Evolutionary conservation across 164 flowering plant species (phyloP), one percentile per base, ranked within the genome.

Genomic region (Berberis thunbergii): DNA sequence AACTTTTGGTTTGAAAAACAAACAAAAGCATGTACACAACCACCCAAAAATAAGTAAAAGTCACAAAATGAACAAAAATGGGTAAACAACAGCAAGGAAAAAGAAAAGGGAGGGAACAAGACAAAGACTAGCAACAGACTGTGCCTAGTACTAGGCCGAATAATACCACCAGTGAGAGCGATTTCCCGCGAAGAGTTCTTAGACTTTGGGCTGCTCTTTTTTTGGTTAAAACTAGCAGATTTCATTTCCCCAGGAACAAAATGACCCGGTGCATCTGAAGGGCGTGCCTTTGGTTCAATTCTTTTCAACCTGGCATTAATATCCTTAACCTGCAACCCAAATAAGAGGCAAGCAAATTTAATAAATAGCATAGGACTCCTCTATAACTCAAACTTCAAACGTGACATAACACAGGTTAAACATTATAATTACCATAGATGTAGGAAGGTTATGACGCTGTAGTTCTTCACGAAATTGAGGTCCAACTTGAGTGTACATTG

Each of bases 401-500:
- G 26, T 13, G 26, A 26, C 26, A 6, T 10, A 43, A 39, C 50
- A 38, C 4, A 52, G 26, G n/a, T 9, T 52, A 2, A 44, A 45
- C 45, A 60, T 45, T 55, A 48, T 41, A 49, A 59, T 71, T 75
- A 94, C 98, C 96, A 87, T 75, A 64, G 79, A 78, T 41, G 83
- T 7, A 55, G 98, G 95, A 75, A 91, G 86, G 71, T 80, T 76
- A 74, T 90, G 87, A 9, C 95, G 89, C n/a, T 86, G 89, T 75
- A 94, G 86, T 73, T 94, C 98, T 69, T 94, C 98, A 48, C 86
- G 91, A 59, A 94, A 91, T 70, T 87, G 97, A 62, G 88, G 72
- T 61, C 98, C 98, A 70, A 80, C 87, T 67, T 94, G 95, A 4
- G 77, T 61, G 76, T 94, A 91, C 97, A 94, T 94, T 74, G 91